A percentile compares a stretch with the other conserved stretches of the same genome.
Evolutionary conservation across 208 protist species (phyloP).

Genomic region (Giardia duodenalis): DNA sequence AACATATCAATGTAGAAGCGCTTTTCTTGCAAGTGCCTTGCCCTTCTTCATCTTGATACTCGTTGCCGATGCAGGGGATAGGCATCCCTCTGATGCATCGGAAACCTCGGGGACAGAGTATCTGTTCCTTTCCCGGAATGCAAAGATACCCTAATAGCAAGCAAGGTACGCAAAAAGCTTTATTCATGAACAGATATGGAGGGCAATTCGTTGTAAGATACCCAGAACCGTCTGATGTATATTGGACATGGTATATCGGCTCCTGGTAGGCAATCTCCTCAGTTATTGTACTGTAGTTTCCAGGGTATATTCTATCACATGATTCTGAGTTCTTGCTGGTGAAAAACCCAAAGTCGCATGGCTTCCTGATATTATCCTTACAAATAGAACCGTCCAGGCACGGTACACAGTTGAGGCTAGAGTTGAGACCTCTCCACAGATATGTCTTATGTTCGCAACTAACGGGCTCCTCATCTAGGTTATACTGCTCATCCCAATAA

Average conservation of each 20-base stretch:
- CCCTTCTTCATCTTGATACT: background rate
- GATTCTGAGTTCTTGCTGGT: background rate
- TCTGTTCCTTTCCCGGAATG: background rate
- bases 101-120: background rate
- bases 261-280: background rate
- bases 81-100: background rate
- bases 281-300: background rate
- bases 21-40: background rate
- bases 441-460: too few species aligned
- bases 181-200: background rate
- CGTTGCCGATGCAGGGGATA: background rate
- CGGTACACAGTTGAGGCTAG: background rate
- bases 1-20: background rate
- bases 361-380: background rate
- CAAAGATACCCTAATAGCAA: background rate
- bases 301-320: background rate
- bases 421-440: background rate
- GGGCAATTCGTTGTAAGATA: background rate
- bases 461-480: background rate
- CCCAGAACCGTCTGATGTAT: background rate
- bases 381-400: background rate
- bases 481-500: background rate
- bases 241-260: background rate
- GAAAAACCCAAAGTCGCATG: background rate
- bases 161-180: background rate